Percentiles rank a stretch among this genome's conserved stretches.
phyloP scores from a whole-genome alignment of 352 stramenopile genomes.

The Pythium apleroticum region DNA sequence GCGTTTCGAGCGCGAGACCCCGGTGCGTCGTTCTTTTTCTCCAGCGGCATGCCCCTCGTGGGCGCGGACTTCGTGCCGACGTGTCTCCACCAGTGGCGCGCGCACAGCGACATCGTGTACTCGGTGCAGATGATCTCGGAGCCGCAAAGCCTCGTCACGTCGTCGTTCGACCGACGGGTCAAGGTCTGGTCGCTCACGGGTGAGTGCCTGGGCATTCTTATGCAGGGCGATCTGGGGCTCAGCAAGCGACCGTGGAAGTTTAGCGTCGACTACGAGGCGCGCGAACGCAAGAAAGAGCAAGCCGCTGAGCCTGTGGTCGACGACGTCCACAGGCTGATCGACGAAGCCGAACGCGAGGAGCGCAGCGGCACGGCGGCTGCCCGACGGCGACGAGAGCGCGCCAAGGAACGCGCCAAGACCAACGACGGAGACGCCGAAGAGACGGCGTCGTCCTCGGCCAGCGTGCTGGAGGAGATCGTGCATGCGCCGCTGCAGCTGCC shows the following conservation, averaged over 20 bases:
- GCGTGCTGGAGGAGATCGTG: conserved; percentile 25
- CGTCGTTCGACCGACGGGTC: conserved; percentile 76
- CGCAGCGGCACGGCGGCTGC: background rate
- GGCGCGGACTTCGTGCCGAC: background rate
- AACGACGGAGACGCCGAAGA: conserved; percentile 8
- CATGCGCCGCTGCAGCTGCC: conserved; percentile 24
- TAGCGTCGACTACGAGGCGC: conserved; percentile 67
- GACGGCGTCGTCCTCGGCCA: conserved; percentile 2
- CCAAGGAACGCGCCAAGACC: conserved; percentile 4
- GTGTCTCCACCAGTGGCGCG: conserved; percentile 63
- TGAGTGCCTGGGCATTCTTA: conserved; percentile 70
- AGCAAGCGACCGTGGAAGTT: conserved; percentile 62
- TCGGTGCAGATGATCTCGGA: conserved; percentile 74
- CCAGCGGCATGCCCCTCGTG: conserved; percentile 45
- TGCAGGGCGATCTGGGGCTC: conserved; percentile 64
- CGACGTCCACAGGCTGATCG: conserved; percentile 46
- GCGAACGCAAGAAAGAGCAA: conserved; percentile 65
- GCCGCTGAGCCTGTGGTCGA: conserved; percentile 56
- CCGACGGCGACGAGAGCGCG: conserved; percentile 6
- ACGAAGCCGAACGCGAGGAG: conserved; percentile 22
- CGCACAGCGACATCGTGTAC: conserved; percentile 75
- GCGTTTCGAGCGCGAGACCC: conserved; percentile 53
- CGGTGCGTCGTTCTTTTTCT: conserved; percentile 60
- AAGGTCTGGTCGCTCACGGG: conserved; percentile 69
- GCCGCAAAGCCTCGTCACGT: conserved; percentile 66